Evolutionary conservation across 345 rosid species (phyloP).

Genomic region (Dovyalis caffra): DNA sequence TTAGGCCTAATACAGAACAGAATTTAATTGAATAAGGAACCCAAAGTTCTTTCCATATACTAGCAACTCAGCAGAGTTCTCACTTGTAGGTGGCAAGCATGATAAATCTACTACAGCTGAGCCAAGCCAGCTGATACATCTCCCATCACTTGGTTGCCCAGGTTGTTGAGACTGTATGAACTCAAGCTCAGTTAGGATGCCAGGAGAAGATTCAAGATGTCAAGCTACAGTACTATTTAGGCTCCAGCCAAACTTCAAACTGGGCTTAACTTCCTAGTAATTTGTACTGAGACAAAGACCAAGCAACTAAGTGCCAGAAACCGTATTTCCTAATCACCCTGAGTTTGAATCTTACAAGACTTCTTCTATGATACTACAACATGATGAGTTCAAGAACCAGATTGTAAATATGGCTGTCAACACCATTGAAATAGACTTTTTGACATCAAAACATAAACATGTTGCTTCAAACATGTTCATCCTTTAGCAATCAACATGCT

Average conservation of each 20-base stretch:
- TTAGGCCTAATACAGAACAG: background rate
- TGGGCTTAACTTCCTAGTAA: background rate
- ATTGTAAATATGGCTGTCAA: background rate
- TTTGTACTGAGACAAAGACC: background rate
- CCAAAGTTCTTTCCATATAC: background rate
- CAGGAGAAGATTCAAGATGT: background rate
- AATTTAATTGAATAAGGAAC: background rate
- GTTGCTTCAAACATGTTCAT: background rate
- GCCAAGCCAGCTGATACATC: background rate
- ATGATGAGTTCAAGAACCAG: background rate
- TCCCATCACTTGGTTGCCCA: background rate
- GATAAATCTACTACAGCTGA: background rate
- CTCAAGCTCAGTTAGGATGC: background rate
- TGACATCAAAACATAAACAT: background rate
- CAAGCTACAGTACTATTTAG: background rate
- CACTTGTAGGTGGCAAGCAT: background rate
- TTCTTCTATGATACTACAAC: background rate
- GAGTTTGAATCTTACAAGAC: background rate
- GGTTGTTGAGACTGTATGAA: background rate
- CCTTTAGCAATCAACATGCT: background rate
- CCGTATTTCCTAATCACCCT: background rate
- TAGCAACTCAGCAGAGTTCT: constrained; percentile 1
- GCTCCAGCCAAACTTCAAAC: background rate
- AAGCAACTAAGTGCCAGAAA: background rate
- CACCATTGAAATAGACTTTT: background rate